Conservation (phyloP, 2,329 filamentous ascomycete species). For the Colletotrichum sp. region DNA sequence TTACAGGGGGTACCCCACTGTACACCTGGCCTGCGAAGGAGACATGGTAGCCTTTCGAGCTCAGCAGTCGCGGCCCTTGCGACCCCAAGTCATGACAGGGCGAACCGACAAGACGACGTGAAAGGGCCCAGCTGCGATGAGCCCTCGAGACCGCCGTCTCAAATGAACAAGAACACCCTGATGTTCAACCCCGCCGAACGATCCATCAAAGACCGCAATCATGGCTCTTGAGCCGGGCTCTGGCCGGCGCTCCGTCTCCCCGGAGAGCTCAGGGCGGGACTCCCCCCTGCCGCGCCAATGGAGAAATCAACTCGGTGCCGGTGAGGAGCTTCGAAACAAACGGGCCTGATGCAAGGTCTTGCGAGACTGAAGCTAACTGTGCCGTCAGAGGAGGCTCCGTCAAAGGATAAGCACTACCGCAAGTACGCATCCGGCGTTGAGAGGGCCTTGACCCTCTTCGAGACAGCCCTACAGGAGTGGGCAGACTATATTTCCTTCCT, state of each 20-base stretch:
- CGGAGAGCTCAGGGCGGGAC: constrained; percentile 82
- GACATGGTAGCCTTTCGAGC: constrained; percentile 22
- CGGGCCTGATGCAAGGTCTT: neutral
- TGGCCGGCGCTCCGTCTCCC: constrained; percentile 68
- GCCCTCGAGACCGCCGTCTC: constrained; percentile 18
- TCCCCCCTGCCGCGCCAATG: constrained; percentile 78
- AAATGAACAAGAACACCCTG: neutral
- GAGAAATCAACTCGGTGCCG: constrained; percentile 78
- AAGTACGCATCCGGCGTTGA: constrained; percentile 91
- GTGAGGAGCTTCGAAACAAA: constrained; percentile 52
- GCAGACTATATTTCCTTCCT: constrained; percentile 99
- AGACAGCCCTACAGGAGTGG: constrained; percentile 96
- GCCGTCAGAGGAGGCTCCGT: constrained; percentile 54
- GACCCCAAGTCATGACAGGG: constrained; percentile 20
- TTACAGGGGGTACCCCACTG: constrained; percentile 11
- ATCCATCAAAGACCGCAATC: constrained; percentile 28
- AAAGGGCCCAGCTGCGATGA: constrained; percentile 29
- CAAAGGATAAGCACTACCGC: constrained; percentile 74
- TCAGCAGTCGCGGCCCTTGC: neutral
- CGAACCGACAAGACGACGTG: neutral
- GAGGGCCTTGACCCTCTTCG: constrained; percentile 85
- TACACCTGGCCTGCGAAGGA: constrained; percentile 12
- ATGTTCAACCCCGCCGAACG: constrained; percentile 15
- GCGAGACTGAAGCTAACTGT: neutral
- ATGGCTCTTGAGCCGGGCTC: constrained; percentile 70